Evolutionary conservation across 2,329 filamentous ascomycete species (phyloP).

Genomic region (Trichoderma harzianum): DNA sequence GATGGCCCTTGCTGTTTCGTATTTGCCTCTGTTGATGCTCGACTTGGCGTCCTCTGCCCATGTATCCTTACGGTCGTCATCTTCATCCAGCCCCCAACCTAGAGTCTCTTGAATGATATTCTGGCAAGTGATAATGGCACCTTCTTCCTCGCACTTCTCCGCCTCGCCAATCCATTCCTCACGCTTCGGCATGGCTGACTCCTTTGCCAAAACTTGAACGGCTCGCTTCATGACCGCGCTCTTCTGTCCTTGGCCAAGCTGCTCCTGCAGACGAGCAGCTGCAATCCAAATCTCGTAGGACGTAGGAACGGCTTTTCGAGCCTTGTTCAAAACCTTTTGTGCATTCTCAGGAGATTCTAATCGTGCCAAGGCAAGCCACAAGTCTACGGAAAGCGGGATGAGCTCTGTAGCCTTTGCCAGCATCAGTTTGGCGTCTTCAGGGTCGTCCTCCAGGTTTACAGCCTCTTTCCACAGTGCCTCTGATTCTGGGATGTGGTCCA

Average conservation of each 20-base stretch:
- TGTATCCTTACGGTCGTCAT: slow-evolving; percentile 91
- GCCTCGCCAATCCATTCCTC: slow-evolving; percentile 97
- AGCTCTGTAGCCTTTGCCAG: slow-evolving; percentile 94
- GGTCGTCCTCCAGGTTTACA: slow-evolving; percentile 90
- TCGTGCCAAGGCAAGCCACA: slow-evolving; percentile 91
- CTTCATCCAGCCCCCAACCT: slow-evolving; percentile 89
- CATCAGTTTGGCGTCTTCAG: slow-evolving; percentile 80
- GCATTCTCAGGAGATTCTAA: slow-evolving; percentile 88
- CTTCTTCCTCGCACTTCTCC: slow-evolving; percentile 91
- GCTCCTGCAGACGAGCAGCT: slow-evolving; percentile 84
- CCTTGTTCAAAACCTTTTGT: slow-evolving; percentile 91
- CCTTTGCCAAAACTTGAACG: slow-evolving; percentile 80
- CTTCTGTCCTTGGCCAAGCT: slow-evolving; percentile 72
- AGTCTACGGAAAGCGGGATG: slow-evolving; percentile 86
- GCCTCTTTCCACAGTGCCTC: slow-evolving; percentile 98
- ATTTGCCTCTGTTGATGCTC: slow-evolving; percentile 76
- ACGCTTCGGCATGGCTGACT: slow-evolving; percentile 93
- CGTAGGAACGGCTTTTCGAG: slow-evolving; percentile 87
- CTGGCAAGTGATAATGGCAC: slow-evolving; percentile 78
- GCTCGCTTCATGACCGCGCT: slow-evolving; percentile 94
- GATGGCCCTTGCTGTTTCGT: slow-evolving; percentile 88
- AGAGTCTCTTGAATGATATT: slow-evolving; percentile 91
- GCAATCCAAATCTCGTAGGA: slow-evolving; percentile 97
- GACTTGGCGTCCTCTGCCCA: slow-evolving; percentile 92
- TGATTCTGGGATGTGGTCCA: slow-evolving; percentile 90